A percentile compares a stretch with the other conserved stretches of the same genome.
phyloP scores from a whole-genome alignment of 768 basidiomycete species.

The Trametes cinnabarina region DNA sequence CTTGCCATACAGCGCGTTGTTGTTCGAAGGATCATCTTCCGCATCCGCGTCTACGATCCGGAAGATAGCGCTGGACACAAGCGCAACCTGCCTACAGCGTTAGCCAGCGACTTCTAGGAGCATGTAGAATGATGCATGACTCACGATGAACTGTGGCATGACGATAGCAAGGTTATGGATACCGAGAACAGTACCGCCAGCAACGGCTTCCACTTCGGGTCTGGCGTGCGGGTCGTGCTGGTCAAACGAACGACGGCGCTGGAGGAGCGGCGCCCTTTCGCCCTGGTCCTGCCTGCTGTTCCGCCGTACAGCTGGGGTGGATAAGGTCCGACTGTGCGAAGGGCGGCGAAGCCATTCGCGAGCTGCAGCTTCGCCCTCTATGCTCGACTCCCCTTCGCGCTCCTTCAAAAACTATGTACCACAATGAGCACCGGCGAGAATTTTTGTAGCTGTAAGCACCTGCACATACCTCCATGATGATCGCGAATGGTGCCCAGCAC shows the following conservation, averaged over 20 bases:
- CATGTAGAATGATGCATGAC: slow-evolving; percentile 30
- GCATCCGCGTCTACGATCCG: slow-evolving; percentile 64
- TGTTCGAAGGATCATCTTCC: slow-evolving; percentile 42
- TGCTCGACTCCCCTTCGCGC: slow-evolving; percentile 21
- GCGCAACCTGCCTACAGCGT: slow-evolving; percentile 83
- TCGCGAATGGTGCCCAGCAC: slow-evolving; percentile 97
- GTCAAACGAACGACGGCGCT: slow-evolving; percentile 56
- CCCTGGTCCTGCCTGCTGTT: slow-evolving; percentile 3
- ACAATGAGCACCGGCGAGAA: not conserved
- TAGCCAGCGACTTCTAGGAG: not conserved
- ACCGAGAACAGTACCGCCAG: slow-evolving; percentile 89
- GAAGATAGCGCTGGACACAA: slow-evolving; percentile 88
- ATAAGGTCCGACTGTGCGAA: slow-evolving; percentile 52
- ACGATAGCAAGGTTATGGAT: slow-evolving; percentile 96
- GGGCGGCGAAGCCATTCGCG: slow-evolving; percentile 36
- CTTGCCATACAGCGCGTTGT: slow-evolving; percentile 70
- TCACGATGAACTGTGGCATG: slow-evolving; percentile 88
- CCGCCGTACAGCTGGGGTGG: slow-evolving; percentile 41
- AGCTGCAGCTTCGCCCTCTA: slow-evolving; percentile 17
- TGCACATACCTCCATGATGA: slow-evolving; percentile 86
- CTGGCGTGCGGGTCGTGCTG: slow-evolving; percentile 41
- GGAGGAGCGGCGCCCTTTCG: slow-evolving; percentile 53
- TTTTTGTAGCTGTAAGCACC: not conserved
- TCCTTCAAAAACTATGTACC: slow-evolving; percentile 30
- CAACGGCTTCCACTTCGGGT: slow-evolving; percentile 47